A percentile compares a stretch with the other conserved stretches of the same genome.
These are phyloP conservation scores for Spiraea crenata DNA, from an alignment of 331 rosid genomes.

Conservation along the genomic window DNA sequence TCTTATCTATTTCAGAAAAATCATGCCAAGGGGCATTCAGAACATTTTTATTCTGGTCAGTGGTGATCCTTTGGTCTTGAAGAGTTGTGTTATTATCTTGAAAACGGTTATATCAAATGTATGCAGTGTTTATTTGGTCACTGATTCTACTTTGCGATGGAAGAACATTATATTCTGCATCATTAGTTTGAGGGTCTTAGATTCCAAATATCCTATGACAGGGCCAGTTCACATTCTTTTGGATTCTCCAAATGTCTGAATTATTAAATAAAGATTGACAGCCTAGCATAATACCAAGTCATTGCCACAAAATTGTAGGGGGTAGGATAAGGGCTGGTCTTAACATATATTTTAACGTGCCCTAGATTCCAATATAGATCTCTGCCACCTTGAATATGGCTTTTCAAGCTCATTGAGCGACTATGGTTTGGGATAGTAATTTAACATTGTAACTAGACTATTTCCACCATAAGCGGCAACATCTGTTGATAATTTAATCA, in stretches of 20 bases:
- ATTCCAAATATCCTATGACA: background rate
- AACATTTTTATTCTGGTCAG: background rate
- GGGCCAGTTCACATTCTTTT: background rate
- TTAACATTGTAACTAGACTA: background rate
- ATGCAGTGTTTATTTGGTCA: background rate
- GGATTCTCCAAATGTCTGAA: background rate
- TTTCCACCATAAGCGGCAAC: background rate
- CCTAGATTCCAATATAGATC: background rate
- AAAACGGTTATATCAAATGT: background rate
- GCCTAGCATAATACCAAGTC: background rate
- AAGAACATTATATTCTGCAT: background rate
- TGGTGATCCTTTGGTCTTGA: background rate
- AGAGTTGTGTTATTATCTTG: background rate
- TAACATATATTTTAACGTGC: no score
- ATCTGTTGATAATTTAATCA: conserved; percentile 3
- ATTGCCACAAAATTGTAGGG: background rate
- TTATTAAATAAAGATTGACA: background rate
- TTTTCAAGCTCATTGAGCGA: background rate
- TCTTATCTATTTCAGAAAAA: background rate
- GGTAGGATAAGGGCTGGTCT: background rate
- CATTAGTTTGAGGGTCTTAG: background rate
- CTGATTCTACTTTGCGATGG: background rate
- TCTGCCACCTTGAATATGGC: background rate
- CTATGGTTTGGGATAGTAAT: background rate
- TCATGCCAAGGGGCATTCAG: background rate